Conservation (phyloP, 352 stramenopile species). For the Phytophthora syringae region DNA sequence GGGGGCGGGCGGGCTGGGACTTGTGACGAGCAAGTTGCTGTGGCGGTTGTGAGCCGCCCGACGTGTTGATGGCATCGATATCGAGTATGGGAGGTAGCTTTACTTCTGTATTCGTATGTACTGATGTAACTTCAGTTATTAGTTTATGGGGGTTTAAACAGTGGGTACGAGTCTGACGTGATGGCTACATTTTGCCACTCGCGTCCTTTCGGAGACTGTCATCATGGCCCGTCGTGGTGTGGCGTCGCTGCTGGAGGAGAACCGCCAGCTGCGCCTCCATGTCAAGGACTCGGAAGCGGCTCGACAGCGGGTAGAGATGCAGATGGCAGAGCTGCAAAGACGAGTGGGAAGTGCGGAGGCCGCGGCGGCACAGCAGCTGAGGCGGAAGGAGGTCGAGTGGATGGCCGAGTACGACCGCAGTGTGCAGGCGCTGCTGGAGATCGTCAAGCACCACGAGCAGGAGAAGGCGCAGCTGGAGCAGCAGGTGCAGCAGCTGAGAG, state of each 20-base stretch:
- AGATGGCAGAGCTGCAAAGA: slow-evolving; percentile 21
- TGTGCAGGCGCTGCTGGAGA: slow-evolving; percentile 54
- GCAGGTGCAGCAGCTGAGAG: slow-evolving; percentile 28
- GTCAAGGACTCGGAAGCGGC: slow-evolving; percentile 32
- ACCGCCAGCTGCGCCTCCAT: slow-evolving; percentile 43
- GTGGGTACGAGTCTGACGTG: slow-evolving; percentile 5
- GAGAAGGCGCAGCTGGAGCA: slow-evolving; percentile 12
- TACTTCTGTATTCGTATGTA: too few relatives aligned
- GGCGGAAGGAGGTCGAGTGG: slow-evolving; percentile 41
- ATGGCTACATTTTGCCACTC: slow-evolving; percentile 11
- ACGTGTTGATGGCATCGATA: too few relatives aligned
- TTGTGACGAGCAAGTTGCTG: slow-evolving; percentile 5
- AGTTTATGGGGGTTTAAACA: too few relatives aligned
- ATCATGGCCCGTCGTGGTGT: neutral
- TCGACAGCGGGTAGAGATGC: slow-evolving; percentile 17
- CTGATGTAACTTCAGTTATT: too few relatives aligned
- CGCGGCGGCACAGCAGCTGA: slow-evolving; percentile 15
- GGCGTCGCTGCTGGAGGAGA: slow-evolving; percentile 43
- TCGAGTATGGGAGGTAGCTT: too few relatives aligned
- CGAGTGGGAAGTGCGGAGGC: slow-evolving; percentile 31
- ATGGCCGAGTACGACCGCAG: slow-evolving; percentile 51
- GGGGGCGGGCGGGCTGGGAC: neutral
- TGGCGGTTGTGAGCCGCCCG: slow-evolving; percentile 22
- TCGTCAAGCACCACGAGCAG: slow-evolving; percentile 54
- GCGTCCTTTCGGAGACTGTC: slow-evolving; percentile 23